Conservation (phyloP, 1,139 yeast species). For the Eremothecium coryli region DNA sequence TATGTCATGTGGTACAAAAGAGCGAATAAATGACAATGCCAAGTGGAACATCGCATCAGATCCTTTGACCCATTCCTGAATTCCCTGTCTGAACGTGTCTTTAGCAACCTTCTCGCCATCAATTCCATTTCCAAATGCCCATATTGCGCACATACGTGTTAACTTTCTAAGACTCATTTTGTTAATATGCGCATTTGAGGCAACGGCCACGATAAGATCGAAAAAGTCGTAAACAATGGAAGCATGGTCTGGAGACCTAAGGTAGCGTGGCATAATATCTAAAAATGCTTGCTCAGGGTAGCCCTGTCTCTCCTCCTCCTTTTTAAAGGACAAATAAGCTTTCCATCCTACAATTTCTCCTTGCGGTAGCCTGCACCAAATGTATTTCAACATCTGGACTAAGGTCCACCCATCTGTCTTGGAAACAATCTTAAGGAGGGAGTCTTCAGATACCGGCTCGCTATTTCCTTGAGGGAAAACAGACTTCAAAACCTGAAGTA, state of each 20-base stretch:
- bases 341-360: slow-evolving; percentile 83
- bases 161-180: slow-evolving; percentile 73
- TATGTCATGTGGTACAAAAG: slow-evolving; percentile 62
- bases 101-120: slow-evolving; percentile 24
- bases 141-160: slow-evolving; percentile 72
- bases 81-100: slow-evolving; percentile 55
- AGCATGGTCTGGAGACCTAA: slow-evolving; percentile 79
- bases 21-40: slow-evolving; percentile 64
- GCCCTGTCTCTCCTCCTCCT: slow-evolving; percentile 53
- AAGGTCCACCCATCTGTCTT: slow-evolving; percentile 57
- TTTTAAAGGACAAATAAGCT: slow-evolving; percentile 60
- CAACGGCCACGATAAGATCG: slow-evolving; percentile 68
- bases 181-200: slow-evolving; percentile 74
- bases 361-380: slow-evolving; percentile 80
- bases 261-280: slow-evolving; percentile 73
- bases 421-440: slow-evolving; percentile 34
- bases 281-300: slow-evolving; percentile 67
- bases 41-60: slow-evolving; percentile 83
- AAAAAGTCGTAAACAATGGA: slow-evolving; percentile 81
- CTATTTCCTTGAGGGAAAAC: slow-evolving; percentile 42
- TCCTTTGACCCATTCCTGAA: slow-evolving; percentile 69
- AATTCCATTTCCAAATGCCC: slow-evolving; percentile 59
- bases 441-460: slow-evolving; percentile 34
- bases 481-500: slow-evolving; percentile 43
- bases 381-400: slow-evolving; percentile 63